Conservation (phyloP, 2,329 filamentous ascomycete species). For the Pestalotiopsis sp. region DNA sequence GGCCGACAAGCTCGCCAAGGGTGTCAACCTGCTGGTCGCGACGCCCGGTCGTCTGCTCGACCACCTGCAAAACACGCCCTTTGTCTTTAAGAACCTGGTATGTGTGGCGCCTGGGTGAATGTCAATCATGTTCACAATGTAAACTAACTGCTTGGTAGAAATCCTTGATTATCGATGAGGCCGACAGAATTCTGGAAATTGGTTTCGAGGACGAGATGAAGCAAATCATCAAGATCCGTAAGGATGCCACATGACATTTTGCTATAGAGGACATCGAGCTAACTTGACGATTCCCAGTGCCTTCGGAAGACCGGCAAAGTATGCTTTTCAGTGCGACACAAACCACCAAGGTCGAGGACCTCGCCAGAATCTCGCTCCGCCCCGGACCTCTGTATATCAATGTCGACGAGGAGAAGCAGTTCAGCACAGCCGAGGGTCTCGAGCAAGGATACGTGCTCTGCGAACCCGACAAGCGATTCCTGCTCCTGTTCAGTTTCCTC, state of each 20-base stretch:
- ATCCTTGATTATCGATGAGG: conserved; percentile 92
- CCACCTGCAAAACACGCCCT: conserved; percentile 89
- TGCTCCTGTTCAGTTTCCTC: conserved; percentile 94
- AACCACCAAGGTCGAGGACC: conserved; percentile 97
- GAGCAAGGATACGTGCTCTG: conserved; percentile 97
- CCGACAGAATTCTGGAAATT: conserved; percentile 93
- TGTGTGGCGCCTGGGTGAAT: conserved; percentile 34
- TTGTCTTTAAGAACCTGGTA: conserved; percentile 52
- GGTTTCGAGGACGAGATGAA: conserved; percentile 99
- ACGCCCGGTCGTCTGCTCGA: conserved; percentile 92
- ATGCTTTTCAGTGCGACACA: conserved; percentile 99
- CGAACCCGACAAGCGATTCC: conserved; percentile 90
- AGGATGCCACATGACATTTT: conserved; percentile 61
- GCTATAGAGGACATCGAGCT: neutral
- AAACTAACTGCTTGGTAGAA: conserved; percentile 42
- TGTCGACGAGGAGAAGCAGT: conserved; percentile 86
- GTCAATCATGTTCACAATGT: neutral
- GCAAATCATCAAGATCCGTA: conserved; percentile 84
- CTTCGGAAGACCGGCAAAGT: conserved; percentile 76
- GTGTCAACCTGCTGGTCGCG: conserved; percentile 91
- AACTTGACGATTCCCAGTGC: neutral
- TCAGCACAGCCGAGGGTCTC: conserved; percentile 88
- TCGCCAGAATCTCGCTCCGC: conserved; percentile 89
- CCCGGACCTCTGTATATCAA: conserved; percentile 96
- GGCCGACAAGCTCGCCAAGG: conserved; percentile 91